phyloP scores from a whole-genome alignment of 1,284 basidiomycete species.

The Leccinum huronense region DNA sequence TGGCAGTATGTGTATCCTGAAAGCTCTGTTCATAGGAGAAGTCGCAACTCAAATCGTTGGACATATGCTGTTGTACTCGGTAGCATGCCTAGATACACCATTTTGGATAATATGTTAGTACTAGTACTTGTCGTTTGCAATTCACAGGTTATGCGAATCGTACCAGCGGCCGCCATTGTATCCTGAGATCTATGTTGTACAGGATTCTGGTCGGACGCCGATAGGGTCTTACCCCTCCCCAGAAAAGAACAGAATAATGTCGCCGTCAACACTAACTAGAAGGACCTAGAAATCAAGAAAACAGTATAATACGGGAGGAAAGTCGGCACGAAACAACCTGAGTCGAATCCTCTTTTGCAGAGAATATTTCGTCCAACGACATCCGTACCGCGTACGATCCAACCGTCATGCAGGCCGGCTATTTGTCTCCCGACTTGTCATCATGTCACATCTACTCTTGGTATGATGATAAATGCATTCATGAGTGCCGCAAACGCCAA shows the following conservation, averaged over 20 bases:
- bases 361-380: too few relatives aligned
- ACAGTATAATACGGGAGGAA: neutral
- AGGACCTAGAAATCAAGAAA: neutral
- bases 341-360: neutral
- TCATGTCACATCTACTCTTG: slow-evolving; percentile 26
- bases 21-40: too few relatives aligned
- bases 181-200: neutral
- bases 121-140: too few relatives aligned
- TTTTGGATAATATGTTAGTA: too few relatives aligned
- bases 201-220: neutral
- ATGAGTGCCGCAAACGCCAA: slow-evolving; percentile 60
- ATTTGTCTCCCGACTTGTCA: slow-evolving; percentile 21
- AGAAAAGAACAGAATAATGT: neutral
- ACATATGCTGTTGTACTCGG: too few relatives aligned
- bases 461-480: slow-evolving; percentile 51
- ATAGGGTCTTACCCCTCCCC: neutral
- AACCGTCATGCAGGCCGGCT: slow-evolving; percentile 19
- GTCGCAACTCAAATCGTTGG: too few relatives aligned
- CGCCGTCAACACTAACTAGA: too few relatives aligned
- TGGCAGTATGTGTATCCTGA: too few relatives aligned
- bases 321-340: neutral
- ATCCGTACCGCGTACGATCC: neutral
- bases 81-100: too few relatives aligned
- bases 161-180: too few relatives aligned
- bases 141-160: too few relatives aligned